Evolutionary conservation across 345 rosid species (phyloP), one percentile per base, ranked within the genome.

Genomic region (Eucalyptus sp.): DNA sequence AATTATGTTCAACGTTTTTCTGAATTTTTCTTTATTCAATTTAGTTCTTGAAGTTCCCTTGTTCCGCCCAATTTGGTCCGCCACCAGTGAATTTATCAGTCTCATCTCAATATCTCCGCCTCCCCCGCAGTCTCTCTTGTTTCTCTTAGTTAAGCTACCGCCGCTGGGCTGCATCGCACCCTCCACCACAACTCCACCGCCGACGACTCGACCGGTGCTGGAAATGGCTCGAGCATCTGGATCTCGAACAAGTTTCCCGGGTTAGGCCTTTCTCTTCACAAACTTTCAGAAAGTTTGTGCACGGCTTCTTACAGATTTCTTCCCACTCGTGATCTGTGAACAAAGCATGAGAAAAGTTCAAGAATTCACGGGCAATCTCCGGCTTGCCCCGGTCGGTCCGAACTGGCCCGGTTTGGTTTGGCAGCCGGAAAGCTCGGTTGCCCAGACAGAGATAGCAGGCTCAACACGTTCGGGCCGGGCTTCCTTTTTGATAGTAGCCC

Each of bases 111-210:
- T 6, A n/a, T 31, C 41, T 29, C 10, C 1, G 5, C 71, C 33
- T 13, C 18, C 1, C 2, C 0, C 2, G 2, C 9, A 7, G 3
- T 62, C 71, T 6, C 71, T 62, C 9, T 62, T 2, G 9, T 62
- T 62, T 29, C 68, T 62, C 71, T 29, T 12, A 13, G 15, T 62
- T 5, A 13, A 13, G 33, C 33, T 15, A 4, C 33, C 5, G 9
- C 31, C 0, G 0, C 68, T 7, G 7, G 16, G 33, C 68, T 13
- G 7, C 33, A 62, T 29, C 5, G 0, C 37, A 29, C 71, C 9
- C 33, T 29, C 71, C 71, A 66, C 43, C 44, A 68, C 24, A 68
- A 33, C 43, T 68, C 44, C 24, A 68, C 41, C 33, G 5, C 44
- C 7, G 24, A 22, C 44, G 3, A 31, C 24, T 68, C 12, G 11